These are phyloP conservation scores for Alternaria novae-zelandiae DNA, from an alignment of 2,329 filamentous ascomycete genomes.

Conservation along the genomic window DNA sequence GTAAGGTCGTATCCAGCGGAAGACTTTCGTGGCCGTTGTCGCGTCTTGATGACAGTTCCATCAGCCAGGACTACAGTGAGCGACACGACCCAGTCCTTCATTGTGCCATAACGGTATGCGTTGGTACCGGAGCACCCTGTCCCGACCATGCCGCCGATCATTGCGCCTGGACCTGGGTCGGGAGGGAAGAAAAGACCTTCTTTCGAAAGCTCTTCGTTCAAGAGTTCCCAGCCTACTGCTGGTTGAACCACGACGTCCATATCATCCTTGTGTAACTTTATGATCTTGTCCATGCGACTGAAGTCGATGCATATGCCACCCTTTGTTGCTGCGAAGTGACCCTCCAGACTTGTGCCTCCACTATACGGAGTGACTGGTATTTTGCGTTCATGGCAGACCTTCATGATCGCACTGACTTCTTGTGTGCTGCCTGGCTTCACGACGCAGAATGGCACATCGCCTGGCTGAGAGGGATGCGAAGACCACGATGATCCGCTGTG, in stretches of 20 bases:
- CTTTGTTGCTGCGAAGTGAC: conserved; percentile 82
- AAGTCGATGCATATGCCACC: conserved; percentile 90
- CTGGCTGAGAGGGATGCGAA: conserved; percentile 54
- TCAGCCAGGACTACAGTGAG: conserved; percentile 89
- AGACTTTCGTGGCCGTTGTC: conserved; percentile 86
- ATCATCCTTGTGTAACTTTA: conserved; percentile 75
- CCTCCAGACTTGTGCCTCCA: conserved; percentile 88
- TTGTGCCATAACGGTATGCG: conserved; percentile 90
- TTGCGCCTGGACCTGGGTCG: conserved; percentile 87
- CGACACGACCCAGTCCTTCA: conserved; percentile 91
- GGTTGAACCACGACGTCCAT: conserved; percentile 64
- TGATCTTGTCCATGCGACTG: conserved; percentile 79
- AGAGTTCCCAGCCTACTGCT: conserved; percentile 82
- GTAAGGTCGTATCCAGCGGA: conserved; percentile 93
- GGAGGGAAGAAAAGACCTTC: conserved; percentile 86
- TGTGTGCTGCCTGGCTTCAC: conserved; percentile 80
- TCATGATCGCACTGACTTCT: conserved; percentile 86
- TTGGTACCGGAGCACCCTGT: conserved; percentile 84
- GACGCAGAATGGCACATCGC: conserved; percentile 64
- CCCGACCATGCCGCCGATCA: conserved; percentile 89
- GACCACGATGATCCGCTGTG: conserved; percentile 71
- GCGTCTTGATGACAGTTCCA: conserved; percentile 87
- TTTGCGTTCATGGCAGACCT: conserved; percentile 78
- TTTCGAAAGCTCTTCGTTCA: conserved; percentile 80
- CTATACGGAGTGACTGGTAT: conserved; percentile 89